phyloP scores from a whole-genome alignment of 306 rosid species.

The Glycine latifolia region DNA sequence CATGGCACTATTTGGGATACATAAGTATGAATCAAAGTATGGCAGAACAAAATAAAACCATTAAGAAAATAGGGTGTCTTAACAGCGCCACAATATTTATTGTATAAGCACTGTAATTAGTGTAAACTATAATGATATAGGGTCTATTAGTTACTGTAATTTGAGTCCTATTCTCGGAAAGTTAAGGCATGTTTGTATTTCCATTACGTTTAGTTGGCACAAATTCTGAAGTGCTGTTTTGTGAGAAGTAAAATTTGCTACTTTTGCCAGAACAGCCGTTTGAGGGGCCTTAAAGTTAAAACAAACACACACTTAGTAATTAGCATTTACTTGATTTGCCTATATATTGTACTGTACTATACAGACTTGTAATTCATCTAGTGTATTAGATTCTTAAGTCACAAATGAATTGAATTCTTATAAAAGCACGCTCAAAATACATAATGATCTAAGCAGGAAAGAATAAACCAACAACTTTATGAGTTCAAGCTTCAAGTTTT shows the following conservation, averaged over 20 bases:
- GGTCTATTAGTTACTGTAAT: not conserved
- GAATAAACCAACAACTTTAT: not conserved
- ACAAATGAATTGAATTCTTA: slow-evolving; percentile 7
- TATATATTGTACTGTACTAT: not conserved
- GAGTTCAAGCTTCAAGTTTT: not conserved
- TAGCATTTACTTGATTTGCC: slow-evolving; percentile 2
- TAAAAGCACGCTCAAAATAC: slow-evolving; percentile 14
- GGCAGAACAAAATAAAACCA: not conserved
- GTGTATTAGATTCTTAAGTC: not conserved
- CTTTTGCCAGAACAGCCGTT: no score
- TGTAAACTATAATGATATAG: not conserved
- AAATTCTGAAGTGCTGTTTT: no score
- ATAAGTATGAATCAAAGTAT: not conserved
- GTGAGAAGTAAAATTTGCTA: no score
- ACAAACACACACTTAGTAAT: not conserved
- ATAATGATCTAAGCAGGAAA: not conserved
- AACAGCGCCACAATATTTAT: not conserved
- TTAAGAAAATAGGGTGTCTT: not conserved
- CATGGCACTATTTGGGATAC: not conserved
- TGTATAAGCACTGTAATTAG: no score
- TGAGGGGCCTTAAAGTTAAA: no score
- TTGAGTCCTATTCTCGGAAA: not conserved
- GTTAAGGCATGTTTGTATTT: not conserved
- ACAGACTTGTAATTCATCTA: not conserved
- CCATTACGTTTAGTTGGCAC: not conserved